Evolutionary conservation across 352 stramenopile species (phyloP).

Genomic region (Phytophthora meadii): DNA sequence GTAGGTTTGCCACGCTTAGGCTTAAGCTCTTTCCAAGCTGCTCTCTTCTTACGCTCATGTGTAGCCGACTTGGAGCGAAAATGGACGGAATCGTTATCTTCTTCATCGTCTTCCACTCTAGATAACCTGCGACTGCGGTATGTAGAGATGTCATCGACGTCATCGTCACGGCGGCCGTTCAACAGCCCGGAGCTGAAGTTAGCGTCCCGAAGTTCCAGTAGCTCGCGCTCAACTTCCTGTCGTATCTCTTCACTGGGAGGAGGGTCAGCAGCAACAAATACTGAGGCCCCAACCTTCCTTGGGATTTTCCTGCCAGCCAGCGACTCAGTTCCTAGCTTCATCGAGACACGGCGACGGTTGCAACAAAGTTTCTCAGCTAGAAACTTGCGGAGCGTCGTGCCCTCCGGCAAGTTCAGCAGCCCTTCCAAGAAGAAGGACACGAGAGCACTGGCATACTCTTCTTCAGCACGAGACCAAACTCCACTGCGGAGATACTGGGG

Average conservation of each 20-base stretch:
- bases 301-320: conserved; percentile 69
- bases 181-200: conserved; percentile 41
- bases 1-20: conserved; percentile 53
- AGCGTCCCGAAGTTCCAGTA: conserved; percentile 43
- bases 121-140: conserved; percentile 20
- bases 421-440: conserved; percentile 75
- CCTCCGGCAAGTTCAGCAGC: conserved; percentile 53
- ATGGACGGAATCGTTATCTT: conserved; percentile 4
- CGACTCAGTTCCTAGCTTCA: conserved; percentile 75
- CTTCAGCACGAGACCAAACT: conserved; percentile 68
- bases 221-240: conserved; percentile 39
- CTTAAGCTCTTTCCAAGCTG: conserved; percentile 5
- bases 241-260: conserved; percentile 39
- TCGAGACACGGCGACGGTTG: conserved; percentile 69
- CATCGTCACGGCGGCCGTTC: conserved; percentile 14
- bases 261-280: conserved; percentile 57
- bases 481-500: conserved; percentile 55
- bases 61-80: conserved; percentile 3
- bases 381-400: conserved; percentile 75
- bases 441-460: conserved; percentile 68
- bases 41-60: conserved; percentile 26
- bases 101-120: conserved; percentile 16
- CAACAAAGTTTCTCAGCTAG: conserved; percentile 71
- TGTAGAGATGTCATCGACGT: conserved; percentile 2
- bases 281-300: conserved; percentile 69